These are phyloP conservation scores for Camelina laxa DNA, from an alignment of 345 rosid species.

Conservation along the genomic window DNA sequence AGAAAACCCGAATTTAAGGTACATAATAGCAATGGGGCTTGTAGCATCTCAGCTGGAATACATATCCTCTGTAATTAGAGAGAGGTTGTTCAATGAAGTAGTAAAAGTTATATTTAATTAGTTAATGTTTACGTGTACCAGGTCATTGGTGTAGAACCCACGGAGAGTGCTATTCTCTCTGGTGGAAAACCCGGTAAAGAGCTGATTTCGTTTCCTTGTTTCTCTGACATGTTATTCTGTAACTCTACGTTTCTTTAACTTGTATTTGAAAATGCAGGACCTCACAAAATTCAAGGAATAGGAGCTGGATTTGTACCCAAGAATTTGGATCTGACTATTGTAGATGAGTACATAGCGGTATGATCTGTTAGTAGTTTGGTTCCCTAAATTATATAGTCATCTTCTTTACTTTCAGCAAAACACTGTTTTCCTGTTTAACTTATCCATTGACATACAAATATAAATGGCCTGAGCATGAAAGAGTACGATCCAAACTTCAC, in stretches of 20 bases:
- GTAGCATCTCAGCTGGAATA: slow-evolving; percentile 11
- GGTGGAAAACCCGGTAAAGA: slow-evolving; percentile 89
- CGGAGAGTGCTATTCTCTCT: slow-evolving; percentile 78
- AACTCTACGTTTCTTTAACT: background rate
- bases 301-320: slow-evolving; percentile 98
- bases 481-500: background rate
- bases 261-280: slow-evolving; percentile 60
- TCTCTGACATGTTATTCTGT: slow-evolving; percentile 9
- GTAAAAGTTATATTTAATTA: background rate
- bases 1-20: slow-evolving; percentile 46
- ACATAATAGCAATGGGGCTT: slow-evolving; percentile 11
- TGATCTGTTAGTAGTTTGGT: background rate
- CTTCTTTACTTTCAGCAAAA: slow-evolving; percentile 21
- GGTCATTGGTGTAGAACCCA: slow-evolving; percentile 89
- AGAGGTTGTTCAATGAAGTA: background rate
- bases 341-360: slow-evolving; percentile 93
- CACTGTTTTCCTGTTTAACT: background rate
- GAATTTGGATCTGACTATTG: slow-evolving; percentile 71
- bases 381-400: background rate
- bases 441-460: background rate
- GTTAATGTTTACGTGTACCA: slow-evolving; percentile 44
- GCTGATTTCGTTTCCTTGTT: slow-evolving; percentile 3
- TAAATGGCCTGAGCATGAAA: background rate
- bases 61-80: slow-evolving; percentile 12
- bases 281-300: slow-evolving; percentile 99